Conservation (phyloP, 371 early-diverging fungal genomes). For the Globomyces sp. region DNA sequence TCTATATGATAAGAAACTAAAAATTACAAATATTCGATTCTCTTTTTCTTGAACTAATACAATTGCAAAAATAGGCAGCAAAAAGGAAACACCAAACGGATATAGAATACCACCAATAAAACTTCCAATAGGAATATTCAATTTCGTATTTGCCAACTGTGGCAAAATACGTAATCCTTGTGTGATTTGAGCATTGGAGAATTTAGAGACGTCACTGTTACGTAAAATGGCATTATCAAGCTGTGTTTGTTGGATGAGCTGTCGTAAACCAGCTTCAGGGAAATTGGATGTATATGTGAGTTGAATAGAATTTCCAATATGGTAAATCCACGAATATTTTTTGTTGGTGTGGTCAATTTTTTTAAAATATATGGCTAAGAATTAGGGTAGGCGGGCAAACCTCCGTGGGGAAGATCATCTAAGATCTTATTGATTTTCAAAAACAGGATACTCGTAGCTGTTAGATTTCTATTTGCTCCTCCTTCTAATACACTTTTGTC, state of each 20-base stretch:
- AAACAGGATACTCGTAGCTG: background rate
- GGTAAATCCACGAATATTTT: constrained; percentile 49
- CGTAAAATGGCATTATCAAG: constrained; percentile 53
- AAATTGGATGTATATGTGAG: constrained; percentile 43
- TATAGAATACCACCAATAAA: constrained; percentile 61
- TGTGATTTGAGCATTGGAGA: constrained; percentile 44
- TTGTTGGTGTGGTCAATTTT: constrained; percentile 38
- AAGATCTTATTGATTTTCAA: constrained; percentile 3
- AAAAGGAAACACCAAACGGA: constrained; percentile 74
- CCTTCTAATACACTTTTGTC: background rate
- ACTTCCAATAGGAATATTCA: constrained; percentile 51
- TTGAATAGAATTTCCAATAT: constrained; percentile 57
- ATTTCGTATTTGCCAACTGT: constrained; percentile 32
- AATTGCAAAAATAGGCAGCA: constrained; percentile 66
- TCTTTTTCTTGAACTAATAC: constrained; percentile 71
- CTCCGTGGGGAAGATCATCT: constrained; percentile 55
- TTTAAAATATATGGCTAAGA: constrained; percentile 44
- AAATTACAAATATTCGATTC: constrained; percentile 50
- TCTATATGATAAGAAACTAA: too few relatives aligned
- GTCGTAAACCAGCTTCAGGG: constrained; percentile 55
- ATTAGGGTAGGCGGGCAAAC: too few relatives aligned
- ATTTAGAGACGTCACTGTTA: constrained; percentile 27
- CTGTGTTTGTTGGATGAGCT: constrained; percentile 49
- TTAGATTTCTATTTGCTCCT: background rate
- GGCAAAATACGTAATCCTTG: constrained; percentile 66